Conservation (phyloP, 164 flowering plant genomes). For the Piper betle region DNA sequence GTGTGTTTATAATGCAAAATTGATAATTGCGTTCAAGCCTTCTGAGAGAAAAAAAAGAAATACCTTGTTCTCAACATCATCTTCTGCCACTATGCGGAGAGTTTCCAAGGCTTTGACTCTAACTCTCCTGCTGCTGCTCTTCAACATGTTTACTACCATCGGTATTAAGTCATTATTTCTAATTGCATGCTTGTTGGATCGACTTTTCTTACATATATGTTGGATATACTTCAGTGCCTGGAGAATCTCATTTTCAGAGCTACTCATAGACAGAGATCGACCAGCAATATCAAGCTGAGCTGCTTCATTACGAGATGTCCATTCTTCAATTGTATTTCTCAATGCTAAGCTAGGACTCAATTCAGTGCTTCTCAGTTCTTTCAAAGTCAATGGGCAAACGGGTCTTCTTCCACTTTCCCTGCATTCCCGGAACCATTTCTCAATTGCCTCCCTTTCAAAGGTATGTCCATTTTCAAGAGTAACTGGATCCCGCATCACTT, state of each 20-base stretch:
- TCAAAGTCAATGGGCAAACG: conserved; percentile 71
- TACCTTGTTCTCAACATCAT: conserved; percentile 79
- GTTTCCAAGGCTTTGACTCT: conserved; percentile 74
- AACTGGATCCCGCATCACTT: conserved; percentile 90
- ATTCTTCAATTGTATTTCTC: conserved; percentile 80
- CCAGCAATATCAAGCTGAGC: conserved; percentile 73
- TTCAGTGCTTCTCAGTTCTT: conserved; percentile 57
- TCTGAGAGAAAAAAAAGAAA: conserved; percentile 12
- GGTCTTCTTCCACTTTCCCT: conserved; percentile 58
- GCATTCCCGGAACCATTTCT: conserved; percentile 86
- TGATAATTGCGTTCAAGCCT: neutral
- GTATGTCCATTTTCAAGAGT: conserved; percentile 82
- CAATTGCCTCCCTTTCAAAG: conserved; percentile 87
- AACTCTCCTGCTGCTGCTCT: conserved; percentile 58
- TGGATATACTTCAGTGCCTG: conserved; percentile 55
- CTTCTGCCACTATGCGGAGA: conserved; percentile 65
- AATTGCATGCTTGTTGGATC: conserved; percentile 44
- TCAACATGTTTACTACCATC: conserved; percentile 58
- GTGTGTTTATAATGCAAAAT: neutral
- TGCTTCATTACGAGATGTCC: conserved; percentile 86
- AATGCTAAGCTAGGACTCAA: conserved; percentile 84
- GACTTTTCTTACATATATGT: conserved; percentile 42
- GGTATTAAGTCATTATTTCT: conserved; percentile 60
- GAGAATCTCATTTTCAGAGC: conserved; percentile 48
- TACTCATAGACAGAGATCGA: conserved; percentile 32